Conservation (phyloP, 208 protist genomes). For the Vickermania ingenoplastis region DNA sequence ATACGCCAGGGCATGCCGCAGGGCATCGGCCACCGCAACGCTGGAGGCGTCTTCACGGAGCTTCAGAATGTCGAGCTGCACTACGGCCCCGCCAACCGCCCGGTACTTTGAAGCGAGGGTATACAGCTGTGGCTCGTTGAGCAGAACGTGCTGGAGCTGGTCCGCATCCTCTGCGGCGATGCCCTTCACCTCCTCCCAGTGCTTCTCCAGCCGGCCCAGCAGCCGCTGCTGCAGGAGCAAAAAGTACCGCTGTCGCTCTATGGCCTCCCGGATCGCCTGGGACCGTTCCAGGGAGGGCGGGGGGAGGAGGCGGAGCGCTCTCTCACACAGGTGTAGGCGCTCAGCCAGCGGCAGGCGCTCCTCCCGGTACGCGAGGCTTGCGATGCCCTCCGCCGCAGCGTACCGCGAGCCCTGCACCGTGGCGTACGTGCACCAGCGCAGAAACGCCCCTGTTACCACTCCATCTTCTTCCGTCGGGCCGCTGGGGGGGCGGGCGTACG, state of each 20-base stretch:
- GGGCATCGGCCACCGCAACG: slow-evolving; percentile 25
- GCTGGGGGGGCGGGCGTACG: background rate
- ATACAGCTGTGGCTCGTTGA: slow-evolving; percentile 54
- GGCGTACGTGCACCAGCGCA: background rate
- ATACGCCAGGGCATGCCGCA: slow-evolving; percentile 41
- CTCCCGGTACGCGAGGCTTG: background rate
- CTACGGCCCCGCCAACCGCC: slow-evolving; percentile 51
- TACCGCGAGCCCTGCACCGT: background rate
- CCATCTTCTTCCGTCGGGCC: background rate
- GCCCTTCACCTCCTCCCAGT: too few species aligned
- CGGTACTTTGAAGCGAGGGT: slow-evolving; percentile 51
- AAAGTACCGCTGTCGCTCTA: slow-evolving; percentile 2
- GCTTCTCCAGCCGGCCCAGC: slow-evolving; percentile 26
- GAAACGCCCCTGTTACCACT: too few species aligned
- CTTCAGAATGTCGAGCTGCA: slow-evolving; percentile 79
- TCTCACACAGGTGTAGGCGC: background rate
- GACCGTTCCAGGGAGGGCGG: background rate
- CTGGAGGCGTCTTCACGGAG: slow-evolving; percentile 43
- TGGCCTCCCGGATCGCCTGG: background rate
- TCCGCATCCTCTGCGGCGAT: slow-evolving; percentile 31
- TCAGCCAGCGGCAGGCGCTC: background rate
- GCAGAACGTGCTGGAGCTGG: slow-evolving; percentile 29
- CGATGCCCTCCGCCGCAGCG: background rate
- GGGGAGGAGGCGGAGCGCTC: background rate
- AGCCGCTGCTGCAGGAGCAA: slow-evolving; percentile 70